Evolutionary conservation across 345 rosid genomes (phyloP), one percentile per base, ranked within the genome.

Genomic region (Bruguiera gymnorhiza): DNA sequence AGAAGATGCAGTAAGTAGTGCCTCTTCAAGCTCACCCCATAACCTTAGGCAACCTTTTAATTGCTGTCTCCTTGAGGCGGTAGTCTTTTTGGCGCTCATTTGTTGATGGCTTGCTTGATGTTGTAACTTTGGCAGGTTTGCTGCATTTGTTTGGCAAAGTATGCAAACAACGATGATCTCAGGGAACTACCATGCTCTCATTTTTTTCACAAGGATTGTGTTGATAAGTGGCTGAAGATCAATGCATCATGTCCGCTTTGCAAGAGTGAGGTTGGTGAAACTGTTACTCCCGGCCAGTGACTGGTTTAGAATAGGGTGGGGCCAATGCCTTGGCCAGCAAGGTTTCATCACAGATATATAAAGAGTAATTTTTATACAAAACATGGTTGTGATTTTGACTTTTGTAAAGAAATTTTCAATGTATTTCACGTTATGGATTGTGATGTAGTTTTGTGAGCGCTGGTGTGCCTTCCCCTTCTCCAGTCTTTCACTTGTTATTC

Each of bases 151-250:
- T 82, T 95, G 82, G 97, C 96, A 15, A 95, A 86, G 65, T 95
- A 90, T 68, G 88, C 88, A n/a, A 88, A 95, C 79, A 92, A 92
- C 11, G 99, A 92, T 11, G 99, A 95, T 81, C 79, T 95, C 76
- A 85, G 92, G 77, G 99, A 92, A 90, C 83, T 95, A 61, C 91
- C 90, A 0, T 95, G 99, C 66, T 71, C 80, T 32, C 99, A 95
- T 78, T 90, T 88, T 76, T 90, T 95, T 76, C 99, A 95, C 87
- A 87, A 86, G 86, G 99, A 92, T 8, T 95, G 99, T 50, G 96
- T 95, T 29, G 98, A 92, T 65, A 95, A 90, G 75, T 95, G 99
- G 99, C 87, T 95, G 37, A 95, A 90, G 82, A 95, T 95, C 75
- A 92, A 88, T 29, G 97, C 98, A 0, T 76, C 87, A 6, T 95